Evolutionary conservation across 1,139 yeast species (phyloP).

Genomic region (Yamadazyma mexicana): DNA sequence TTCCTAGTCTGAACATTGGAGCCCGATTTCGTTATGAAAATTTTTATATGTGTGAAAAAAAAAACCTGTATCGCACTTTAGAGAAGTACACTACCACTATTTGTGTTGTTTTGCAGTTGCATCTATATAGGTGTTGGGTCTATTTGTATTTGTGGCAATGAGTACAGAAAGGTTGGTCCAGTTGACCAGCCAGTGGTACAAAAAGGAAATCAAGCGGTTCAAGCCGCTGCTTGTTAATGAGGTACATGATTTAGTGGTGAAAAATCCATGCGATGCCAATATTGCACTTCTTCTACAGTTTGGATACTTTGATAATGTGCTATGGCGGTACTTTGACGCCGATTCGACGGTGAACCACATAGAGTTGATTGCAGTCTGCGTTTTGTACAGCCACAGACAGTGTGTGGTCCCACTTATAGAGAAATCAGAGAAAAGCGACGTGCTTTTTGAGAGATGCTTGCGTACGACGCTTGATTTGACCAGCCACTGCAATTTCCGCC

Average conservation of each 20-base stretch:
- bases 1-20: slow-evolving; percentile 3
- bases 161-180: slow-evolving; percentile 1
- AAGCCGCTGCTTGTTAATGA: slow-evolving; percentile 20
- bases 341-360: slow-evolving; percentile 42
- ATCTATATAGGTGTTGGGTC: neutral
- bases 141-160: neutral
- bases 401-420: neutral
- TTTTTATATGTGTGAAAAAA: neutral
- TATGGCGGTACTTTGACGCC: slow-evolving; percentile 42
- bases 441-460: slow-evolving; percentile 11
- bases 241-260: slow-evolving; percentile 18
- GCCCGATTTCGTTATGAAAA: slow-evolving; percentile 2
- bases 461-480: slow-evolving; percentile 12
- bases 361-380: slow-evolving; percentile 27
- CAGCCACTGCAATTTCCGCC: slow-evolving; percentile 10
- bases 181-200: slow-evolving; percentile 4
- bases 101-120: neutral
- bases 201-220: slow-evolving; percentile 7
- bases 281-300: slow-evolving; percentile 20
- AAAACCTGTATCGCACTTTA: slow-evolving; percentile 1
- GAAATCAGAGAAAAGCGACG: neutral
- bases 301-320: slow-evolving; percentile 23
- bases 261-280: slow-evolving; percentile 6
- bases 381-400: slow-evolving; percentile 10
- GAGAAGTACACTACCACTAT: slow-evolving; percentile 2